These are phyloP conservation scores for Crucibulum cyathiforme DNA, from an alignment of 1,284 basidiomycete species.

Conservation along the genomic window DNA sequence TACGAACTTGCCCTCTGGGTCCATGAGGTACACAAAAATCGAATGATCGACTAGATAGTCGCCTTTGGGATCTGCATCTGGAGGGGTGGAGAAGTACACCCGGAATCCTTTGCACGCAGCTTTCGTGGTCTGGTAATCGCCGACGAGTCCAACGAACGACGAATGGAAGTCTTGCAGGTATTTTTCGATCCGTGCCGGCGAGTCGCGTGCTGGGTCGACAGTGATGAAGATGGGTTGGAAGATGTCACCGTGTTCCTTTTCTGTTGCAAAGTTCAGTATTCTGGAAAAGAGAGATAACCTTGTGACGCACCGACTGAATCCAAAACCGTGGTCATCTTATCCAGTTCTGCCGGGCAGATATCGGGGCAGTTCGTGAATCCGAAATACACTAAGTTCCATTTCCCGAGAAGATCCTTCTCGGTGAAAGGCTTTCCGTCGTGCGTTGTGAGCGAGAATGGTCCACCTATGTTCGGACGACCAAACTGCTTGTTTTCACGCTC, in stretches of 20 bases:
- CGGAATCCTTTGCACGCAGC: constrained; percentile 93
- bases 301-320: constrained; percentile 68
- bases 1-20: constrained; percentile 92
- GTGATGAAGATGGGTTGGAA: constrained; percentile 92
- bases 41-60: constrained; percentile 98
- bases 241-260: constrained; percentile 66
- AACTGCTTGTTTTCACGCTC: constrained; percentile 63
- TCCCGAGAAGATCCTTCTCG: constrained; percentile 83
- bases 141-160: constrained; percentile 86
- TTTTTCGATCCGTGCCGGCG: constrained; percentile 61
- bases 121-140: constrained; percentile 87
- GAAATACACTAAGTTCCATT: constrained; percentile 94
- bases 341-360: constrained; percentile 97
- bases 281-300: background rate
- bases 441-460: constrained; percentile 82
- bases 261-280: constrained; percentile 38
- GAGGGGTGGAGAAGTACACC: constrained; percentile 98
- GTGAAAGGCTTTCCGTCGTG: constrained; percentile 77
- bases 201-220: constrained; percentile 95
- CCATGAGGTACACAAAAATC: constrained; percentile 99
- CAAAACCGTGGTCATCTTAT: constrained; percentile 92
- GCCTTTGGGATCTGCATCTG: constrained; percentile 81
- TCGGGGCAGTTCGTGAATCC: constrained; percentile 98
- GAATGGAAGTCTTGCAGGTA: constrained; percentile 91
- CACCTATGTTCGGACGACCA: constrained; percentile 86